Evolutionary conservation across 2,329 filamentous ascomycete species (phyloP), one percentile per base, ranked within the genome.

Genomic region (Cordyceps militaris): DNA sequence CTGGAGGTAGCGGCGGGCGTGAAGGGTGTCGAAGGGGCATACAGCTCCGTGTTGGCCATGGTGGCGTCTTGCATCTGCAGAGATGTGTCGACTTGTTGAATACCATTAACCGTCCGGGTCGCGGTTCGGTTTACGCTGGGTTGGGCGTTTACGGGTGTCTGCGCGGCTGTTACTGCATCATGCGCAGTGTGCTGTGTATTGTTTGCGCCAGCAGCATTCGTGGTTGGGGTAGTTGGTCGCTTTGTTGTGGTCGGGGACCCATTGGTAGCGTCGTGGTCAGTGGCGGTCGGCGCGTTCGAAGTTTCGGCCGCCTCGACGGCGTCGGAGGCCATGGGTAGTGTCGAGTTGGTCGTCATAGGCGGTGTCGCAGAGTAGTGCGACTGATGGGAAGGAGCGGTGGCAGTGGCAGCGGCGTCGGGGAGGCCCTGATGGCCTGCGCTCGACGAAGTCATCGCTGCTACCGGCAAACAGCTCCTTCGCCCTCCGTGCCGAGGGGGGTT

Each of bases 391-490:
- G 48, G 52, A 8, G 53, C 49, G n/a, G 36, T 24, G 42, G 52
- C 34, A 52, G 55, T 49, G 43, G 52, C 47, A 7, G 49, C 32
- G 52, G 51, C 54, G 50, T 56, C 59, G 34, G 53, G 49, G 30
- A 59, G 60, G 59, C 59, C 57, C 13, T 44, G 54, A 32, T 53
- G 49, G 40, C 42, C 71, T 71, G 71, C 73, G 70, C 74, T 74
- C 68, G 79, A 80, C 80, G 79, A 83, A 81, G 78, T 81, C 80
- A 83, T 82, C 79, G 79, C 80, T 82, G 71, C 73, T 76, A 70
- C 68, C 67, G 63, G 56, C 62, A 65, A 70, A 78, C 78, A 80
- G 79, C 79, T 81, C 78, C 74, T 81, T 79, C 79, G 78, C 76
- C 79, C 71, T 63, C 63, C 64, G 38, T 54, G 32, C 53, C 65